Evolutionary conservation across 1,139 yeast species (phyloP), one percentile per base, ranked within the genome.

Genomic region (Spathaspora jeffriesii): DNA sequence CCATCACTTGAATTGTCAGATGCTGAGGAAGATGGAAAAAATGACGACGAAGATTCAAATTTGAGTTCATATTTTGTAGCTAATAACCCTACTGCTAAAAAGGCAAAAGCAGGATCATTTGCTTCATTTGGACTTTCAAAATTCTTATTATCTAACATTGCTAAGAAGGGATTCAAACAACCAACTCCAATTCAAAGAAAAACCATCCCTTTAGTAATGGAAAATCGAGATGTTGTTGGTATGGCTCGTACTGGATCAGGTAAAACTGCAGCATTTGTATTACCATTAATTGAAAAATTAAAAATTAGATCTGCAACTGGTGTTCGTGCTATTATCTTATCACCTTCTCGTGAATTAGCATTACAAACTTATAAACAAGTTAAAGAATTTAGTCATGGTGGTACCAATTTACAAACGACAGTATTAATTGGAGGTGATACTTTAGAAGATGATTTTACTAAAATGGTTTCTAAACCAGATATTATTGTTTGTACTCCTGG

Each of bases 161-260:
- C 82, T 47, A 84, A 83, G 53, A 92, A 90, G 62, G 99, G 99
- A 0, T 95, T 84, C 70, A 86, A 84, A 58, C 96, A 88, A 56
- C 99, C 99, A 9, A 95, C 99, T 0, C 99, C 99, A 1, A 95
- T 95, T 64, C 99, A 95, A 69, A 78, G 99, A 53, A 92, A 92
- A 63, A 85, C 99, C 3, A 89, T 95, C 49, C 99, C 99, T 1
- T 74, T 91, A 49, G 85, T 93, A 48, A 73, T 93, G 72, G 92
- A 88, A 49, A 86, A 83, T 50, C 78, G 96, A 61, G 99, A 95
- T 69, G 96, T 95, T 31, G 99, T 95, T 18, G 99, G 98, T 60
- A 95, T 95, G 97, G 99, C 99, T 18, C 81, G 98, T 61, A 95
- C 99, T 1, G 99, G 99, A 59, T 88, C 97, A 28, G 99, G 99